A percentile compares a stretch with the other conserved stretches of the same genome.
Conservation (phyloP, 2,329 filamentous ascomycete species). For the Hypoxylon sp. region DNA sequence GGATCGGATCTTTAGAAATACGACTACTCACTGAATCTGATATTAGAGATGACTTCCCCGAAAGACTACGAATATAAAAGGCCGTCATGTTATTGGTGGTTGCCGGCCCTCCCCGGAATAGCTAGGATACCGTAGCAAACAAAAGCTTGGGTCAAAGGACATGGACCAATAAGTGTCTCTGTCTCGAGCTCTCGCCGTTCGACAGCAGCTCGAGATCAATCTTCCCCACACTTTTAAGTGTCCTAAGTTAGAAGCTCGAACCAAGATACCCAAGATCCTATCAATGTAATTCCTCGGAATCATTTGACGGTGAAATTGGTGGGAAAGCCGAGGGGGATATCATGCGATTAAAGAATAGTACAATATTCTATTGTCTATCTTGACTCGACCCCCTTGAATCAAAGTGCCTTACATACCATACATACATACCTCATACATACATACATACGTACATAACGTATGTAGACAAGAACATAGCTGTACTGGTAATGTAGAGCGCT, state of each 20-base stretch:
- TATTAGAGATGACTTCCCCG: slow-evolving; percentile 32
- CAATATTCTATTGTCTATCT: too few relatives aligned
- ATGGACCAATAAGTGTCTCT: slow-evolving; percentile 39
- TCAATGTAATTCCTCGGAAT: slow-evolving; percentile 17
- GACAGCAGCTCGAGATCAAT: slow-evolving; percentile 38
- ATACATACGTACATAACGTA: background rate
- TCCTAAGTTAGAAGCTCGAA: slow-evolving; percentile 36
- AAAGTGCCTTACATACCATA: background rate
- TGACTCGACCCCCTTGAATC: background rate
- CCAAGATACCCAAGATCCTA: slow-evolving; percentile 22
- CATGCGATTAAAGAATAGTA: background rate
- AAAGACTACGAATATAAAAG: slow-evolving; percentile 31
- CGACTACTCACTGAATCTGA: slow-evolving; percentile 24
- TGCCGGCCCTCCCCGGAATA: slow-evolving; percentile 33
- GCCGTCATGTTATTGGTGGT: slow-evolving; percentile 29
- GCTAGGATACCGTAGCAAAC: slow-evolving; percentile 40
- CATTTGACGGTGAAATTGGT: background rate
- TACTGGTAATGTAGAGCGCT: background rate
- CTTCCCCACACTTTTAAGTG: slow-evolving; percentile 31
- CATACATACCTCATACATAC: slow-evolving; percentile 1
- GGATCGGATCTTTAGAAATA: slow-evolving; percentile 19
- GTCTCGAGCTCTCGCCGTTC: slow-evolving; percentile 33
- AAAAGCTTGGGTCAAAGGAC: slow-evolving; percentile 34
- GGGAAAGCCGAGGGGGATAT: background rate
- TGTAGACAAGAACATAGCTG: background rate